Percentiles rank a stretch among this genome's conserved stretches.
Evolutionary conservation across 305 asterid species (phyloP).

Genomic region (Fraxinus floribunda): DNA sequence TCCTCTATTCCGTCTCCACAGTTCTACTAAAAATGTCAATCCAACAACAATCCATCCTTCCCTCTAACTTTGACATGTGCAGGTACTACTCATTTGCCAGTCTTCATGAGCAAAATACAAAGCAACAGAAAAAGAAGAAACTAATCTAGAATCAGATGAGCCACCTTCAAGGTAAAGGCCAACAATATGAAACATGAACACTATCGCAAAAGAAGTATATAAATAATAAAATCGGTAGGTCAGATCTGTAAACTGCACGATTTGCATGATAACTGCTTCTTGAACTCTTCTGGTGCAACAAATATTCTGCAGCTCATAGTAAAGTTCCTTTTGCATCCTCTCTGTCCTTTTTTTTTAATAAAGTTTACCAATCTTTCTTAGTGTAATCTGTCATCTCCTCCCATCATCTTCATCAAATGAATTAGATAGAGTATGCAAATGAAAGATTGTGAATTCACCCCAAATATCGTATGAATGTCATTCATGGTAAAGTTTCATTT

Average conservation of each 20-base stretch:
- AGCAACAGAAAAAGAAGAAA: neutral
- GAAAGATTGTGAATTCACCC: neutral
- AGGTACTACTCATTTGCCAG: neutral
- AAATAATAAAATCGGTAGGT: neutral
- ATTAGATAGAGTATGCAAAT: neutral
- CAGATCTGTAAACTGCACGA: neutral
- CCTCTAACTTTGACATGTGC: neutral
- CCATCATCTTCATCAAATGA: neutral
- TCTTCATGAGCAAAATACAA: neutral
- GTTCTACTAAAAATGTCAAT: neutral
- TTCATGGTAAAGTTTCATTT: neutral
- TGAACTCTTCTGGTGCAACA: neutral
- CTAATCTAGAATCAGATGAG: neutral
- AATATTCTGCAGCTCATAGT: neutral
- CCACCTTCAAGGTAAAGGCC: neutral
- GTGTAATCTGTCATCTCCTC: neutral
- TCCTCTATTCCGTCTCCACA: neutral
- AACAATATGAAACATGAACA: neutral
- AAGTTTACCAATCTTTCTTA: neutral
- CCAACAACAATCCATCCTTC: neutral
- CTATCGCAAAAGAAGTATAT: neutral
- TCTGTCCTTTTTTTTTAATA: no score
- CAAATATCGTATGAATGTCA: neutral
- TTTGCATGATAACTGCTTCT: neutral
- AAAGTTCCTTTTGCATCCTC: neutral